phyloP scores from a whole-genome alignment of 1,284 basidiomycete species.

The Cryptococcus sp. region DNA sequence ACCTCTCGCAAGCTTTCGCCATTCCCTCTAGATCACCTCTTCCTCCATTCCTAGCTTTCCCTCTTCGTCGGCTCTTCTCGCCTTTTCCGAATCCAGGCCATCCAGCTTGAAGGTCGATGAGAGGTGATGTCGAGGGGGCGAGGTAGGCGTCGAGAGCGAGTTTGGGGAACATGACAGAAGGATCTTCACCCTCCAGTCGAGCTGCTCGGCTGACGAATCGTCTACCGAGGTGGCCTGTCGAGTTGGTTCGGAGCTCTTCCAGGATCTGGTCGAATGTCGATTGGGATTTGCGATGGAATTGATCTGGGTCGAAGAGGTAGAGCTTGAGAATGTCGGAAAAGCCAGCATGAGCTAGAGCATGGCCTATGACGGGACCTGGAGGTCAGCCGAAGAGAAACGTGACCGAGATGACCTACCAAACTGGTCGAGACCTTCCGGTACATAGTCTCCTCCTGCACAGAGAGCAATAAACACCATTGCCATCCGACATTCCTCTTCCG shows the following conservation, averaged over 20 bases:
- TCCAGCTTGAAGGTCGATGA: conserved; percentile 16
- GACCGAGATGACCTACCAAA: conserved; percentile 28
- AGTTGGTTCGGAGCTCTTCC: conserved; percentile 66
- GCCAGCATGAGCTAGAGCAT: conserved; percentile 49
- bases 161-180: conserved; percentile 54
- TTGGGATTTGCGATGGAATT: conserved; percentile 45
- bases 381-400: conserved; percentile 7
- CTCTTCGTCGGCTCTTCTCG: conserved; percentile 11
- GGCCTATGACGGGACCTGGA: conserved; percentile 43
- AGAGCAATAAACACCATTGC: conserved; percentile 81
- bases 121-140: conserved; percentile 50
- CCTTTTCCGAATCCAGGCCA: conserved; percentile 43
- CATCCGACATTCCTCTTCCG: conserved; percentile 54
- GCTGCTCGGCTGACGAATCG: conserved; percentile 58
- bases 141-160: conserved; percentile 69
- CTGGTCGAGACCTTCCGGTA: conserved; percentile 50
- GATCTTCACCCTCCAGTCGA: conserved; percentile 51
- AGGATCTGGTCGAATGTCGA: conserved; percentile 58
- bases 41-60: conserved; percentile 30
- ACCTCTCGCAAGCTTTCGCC: conserved; percentile 69
- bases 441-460: conserved; percentile 85
- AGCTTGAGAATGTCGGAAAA: conserved; percentile 55
- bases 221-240: conserved; percentile 54
- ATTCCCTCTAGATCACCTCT: conserved; percentile 58
- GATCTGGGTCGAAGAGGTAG: conserved; percentile 47